These are phyloP conservation scores for Pichia californica DNA, from an alignment of 805 yeast species.

Conservation along the genomic window DNA sequence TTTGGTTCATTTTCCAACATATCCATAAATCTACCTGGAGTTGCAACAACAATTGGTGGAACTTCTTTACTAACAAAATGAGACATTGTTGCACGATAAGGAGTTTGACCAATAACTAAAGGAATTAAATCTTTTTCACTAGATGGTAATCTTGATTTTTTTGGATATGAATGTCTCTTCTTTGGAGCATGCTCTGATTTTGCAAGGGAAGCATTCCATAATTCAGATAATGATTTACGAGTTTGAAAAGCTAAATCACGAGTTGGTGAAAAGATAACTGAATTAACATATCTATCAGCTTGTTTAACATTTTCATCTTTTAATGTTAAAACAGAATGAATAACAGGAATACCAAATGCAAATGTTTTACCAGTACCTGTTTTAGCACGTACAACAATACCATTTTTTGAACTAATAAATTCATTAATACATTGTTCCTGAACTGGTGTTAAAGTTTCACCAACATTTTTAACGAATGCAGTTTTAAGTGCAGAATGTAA, in stretches of 20 bases:
- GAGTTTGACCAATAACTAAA: slow-evolving; percentile 39
- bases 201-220: slow-evolving; percentile 25
- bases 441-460: slow-evolving; percentile 56
- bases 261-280: slow-evolving; percentile 80
- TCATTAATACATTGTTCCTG: slow-evolving; percentile 60
- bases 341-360: slow-evolving; percentile 77
- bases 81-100: slow-evolving; percentile 12
- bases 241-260: slow-evolving; percentile 87
- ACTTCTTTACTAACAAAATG: slow-evolving; percentile 18
- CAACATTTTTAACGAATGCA: slow-evolving; percentile 33
- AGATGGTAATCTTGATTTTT: slow-evolving; percentile 2
- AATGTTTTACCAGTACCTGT: slow-evolving; percentile 95
- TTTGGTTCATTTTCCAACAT: slow-evolving; percentile 41
- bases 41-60: slow-evolving; percentile 71
- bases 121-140: slow-evolving; percentile 26
- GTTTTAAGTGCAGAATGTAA: slow-evolving; percentile 22
- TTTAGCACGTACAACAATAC: slow-evolving; percentile 81
- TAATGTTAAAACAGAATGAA: slow-evolving; percentile 43
- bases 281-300: slow-evolving; percentile 36
- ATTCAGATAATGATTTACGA: slow-evolving; percentile 50
- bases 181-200: neutral
- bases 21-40: slow-evolving; percentile 82
- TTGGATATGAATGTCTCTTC: slow-evolving; percentile 14
- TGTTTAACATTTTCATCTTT: slow-evolving; percentile 17
- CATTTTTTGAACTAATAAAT: slow-evolving; percentile 42